Evolutionary conservation across 2,329 filamentous ascomycete genomes (phyloP).

Genomic region (Fusarium oxysporum): DNA sequence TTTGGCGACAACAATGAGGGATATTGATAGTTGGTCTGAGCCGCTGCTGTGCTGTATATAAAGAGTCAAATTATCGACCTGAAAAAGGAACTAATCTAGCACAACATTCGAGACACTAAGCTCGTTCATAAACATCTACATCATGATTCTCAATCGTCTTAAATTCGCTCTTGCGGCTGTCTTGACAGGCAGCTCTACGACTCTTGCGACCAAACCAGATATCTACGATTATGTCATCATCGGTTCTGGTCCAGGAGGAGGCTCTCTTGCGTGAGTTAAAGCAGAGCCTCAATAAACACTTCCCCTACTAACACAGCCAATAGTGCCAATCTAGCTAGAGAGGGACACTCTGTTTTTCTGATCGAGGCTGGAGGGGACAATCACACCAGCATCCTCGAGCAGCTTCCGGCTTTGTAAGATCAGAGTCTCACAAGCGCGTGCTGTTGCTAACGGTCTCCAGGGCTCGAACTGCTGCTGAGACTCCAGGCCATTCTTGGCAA

Average conservation of each 20-base stretch:
- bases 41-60: fast-evolving
- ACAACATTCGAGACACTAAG: neutral
- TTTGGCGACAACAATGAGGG: fast-evolving
- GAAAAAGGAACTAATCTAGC: neutral
- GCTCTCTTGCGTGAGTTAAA: neutral
- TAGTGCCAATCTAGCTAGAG: neutral
- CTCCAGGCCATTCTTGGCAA: neutral
- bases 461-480: constrained; percentile 1
- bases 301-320: fast-evolving
- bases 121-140: neutral
- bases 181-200: neutral
- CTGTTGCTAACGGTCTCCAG: fast-evolving
- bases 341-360: constrained; percentile 4
- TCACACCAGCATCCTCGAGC: neutral
- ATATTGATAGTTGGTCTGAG: neutral
- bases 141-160: neutral
- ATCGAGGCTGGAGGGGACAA: constrained; percentile 15
- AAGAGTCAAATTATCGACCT: fast-evolving
- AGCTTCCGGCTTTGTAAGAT: neutral
- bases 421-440: fast-evolving
- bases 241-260: neutral
- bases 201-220: neutral
- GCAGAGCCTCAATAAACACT: fast-evolving
- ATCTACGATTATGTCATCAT: constrained; percentile 16
- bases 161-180: neutral